Evolutionary conservation across 768 basidiomycete species (phyloP), one percentile per base, ranked within the genome.

Genomic region (Boletus eberwhitei): DNA sequence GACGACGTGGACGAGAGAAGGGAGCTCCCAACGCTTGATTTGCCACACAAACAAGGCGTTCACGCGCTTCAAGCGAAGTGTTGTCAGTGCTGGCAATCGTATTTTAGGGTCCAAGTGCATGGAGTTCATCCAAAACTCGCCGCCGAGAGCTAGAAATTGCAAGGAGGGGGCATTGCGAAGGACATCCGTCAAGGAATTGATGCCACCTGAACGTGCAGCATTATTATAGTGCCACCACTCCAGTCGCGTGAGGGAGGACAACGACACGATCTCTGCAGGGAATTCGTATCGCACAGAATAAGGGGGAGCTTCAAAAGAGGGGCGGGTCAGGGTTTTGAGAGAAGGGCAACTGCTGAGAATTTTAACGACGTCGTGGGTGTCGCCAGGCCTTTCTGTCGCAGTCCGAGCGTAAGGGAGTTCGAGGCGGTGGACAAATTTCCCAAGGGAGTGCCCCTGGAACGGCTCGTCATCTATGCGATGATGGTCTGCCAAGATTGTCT

Each of bases 171-270:
- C 66, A 43, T 68, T 71, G 9, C 65, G 70, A 24, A 88, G 75
- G 54, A 85, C 81, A 48, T 77, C 69, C 3, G 64, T 62, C 39
- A 88, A 71, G 8, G 79, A 83, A 67, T 88, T 87, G 55, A 87
- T 82, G 7, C 86, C 86, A 2, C 85, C 85, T 17, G 82, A 76
- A 42, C 81, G 76, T 37, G 82, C 79, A 21, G 86, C 85, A 65
- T 69, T 65, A 55, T 67, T 72, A 59, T 80, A 66, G 61, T 86
- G 78, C 83, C 84, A 87, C 85, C 85, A 88, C 46, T 87, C 85
- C 31, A 88, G 75, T 26, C 85, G 80, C 41, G 77, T 79, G 38
- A 88, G 73, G 21, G 79, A 79, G 21, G 74, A 71, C 14, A 86
- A 58, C 4, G 76, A 64, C 4, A 82, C 67, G 50, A 69, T 73